These are phyloP conservation scores for Pilaira anomala DNA, from an alignment of 192 early-diverging fungal species.

Conservation along the genomic window DNA sequence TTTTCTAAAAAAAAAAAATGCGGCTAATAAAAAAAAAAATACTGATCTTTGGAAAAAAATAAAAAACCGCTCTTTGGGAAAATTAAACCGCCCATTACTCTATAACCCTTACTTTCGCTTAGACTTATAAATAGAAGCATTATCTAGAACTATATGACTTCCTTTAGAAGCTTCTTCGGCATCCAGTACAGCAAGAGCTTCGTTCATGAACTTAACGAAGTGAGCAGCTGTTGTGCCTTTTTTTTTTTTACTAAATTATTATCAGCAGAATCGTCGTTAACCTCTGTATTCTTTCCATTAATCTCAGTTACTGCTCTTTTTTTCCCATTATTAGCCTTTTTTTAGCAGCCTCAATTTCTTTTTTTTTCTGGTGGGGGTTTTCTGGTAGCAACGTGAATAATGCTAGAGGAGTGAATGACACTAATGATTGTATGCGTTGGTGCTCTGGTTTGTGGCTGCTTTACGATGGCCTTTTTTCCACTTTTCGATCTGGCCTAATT, in stretches of 20 bases:
- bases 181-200: constrained; percentile 4
- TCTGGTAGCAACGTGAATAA: constrained; percentile 2
- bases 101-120: constrained; percentile 7
- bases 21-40: too few species aligned
- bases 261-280: constrained; percentile 13
- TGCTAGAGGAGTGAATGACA: constrained; percentile 9
- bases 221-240: constrained; percentile 16
- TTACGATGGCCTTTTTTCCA: not conserved
- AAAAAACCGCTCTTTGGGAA: too few species aligned
- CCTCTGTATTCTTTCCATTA: constrained; percentile 9
- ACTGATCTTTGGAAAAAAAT: too few species aligned
- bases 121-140: constrained; percentile 17
- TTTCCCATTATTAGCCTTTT: constrained; percentile 5
- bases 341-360: not conserved
- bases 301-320: constrained; percentile 5
- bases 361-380: constrained; percentile 9
- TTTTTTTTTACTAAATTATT: constrained; percentile 5
- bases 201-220: constrained; percentile 16
- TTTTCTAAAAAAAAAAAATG: too few species aligned
- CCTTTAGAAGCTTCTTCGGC: constrained; percentile 1
- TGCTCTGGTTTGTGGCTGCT: constrained; percentile 2
- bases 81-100: too few species aligned
- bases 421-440: constrained; percentile 10
- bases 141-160: constrained; percentile 13
- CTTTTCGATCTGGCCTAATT: constrained; percentile 11